These are phyloP conservation scores for Talaromyces sp. DNA, from an alignment of 2,329 filamentous ascomycete species.

Conservation along the genomic window DNA sequence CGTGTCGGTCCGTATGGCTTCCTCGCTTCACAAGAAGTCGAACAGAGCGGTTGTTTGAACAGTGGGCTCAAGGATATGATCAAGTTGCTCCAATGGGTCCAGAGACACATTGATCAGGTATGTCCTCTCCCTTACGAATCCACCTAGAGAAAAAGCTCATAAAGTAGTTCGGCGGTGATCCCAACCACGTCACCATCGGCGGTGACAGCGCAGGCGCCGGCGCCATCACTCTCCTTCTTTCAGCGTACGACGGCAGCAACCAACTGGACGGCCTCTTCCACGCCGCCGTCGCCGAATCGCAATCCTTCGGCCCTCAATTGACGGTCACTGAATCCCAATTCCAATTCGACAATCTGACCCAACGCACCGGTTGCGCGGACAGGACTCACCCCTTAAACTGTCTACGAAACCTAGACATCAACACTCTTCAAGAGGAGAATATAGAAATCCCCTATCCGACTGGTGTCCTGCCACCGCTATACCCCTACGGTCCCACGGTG, in stretches of 20 bases:
- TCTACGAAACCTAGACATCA: slow-evolving; percentile 48
- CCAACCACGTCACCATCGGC: slow-evolving; percentile 28
- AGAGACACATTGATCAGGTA: slow-evolving; percentile 35
- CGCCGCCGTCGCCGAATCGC: slow-evolving; percentile 55
- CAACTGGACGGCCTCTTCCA: slow-evolving; percentile 49
- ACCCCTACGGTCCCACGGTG: slow-evolving; percentile 53
- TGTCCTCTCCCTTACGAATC: neutral
- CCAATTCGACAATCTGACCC: slow-evolving; percentile 52
- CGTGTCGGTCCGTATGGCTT: slow-evolving; percentile 31
- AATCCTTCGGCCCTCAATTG: slow-evolving; percentile 53
- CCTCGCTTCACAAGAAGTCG: slow-evolving; percentile 47
- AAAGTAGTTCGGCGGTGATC: slow-evolving; percentile 32
- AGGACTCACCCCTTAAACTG: slow-evolving; percentile 48
- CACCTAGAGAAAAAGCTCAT: neutral
- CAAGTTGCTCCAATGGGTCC: slow-evolving; percentile 28
- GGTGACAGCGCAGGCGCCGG: slow-evolving; percentile 31
- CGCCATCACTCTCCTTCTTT: slow-evolving; percentile 63
- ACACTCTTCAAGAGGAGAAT: slow-evolving; percentile 48
- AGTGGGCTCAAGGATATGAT: slow-evolving; percentile 27
- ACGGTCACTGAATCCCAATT: slow-evolving; percentile 52
- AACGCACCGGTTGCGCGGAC: slow-evolving; percentile 49
- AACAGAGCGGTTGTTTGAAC: slow-evolving; percentile 32
- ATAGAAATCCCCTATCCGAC: slow-evolving; percentile 49
- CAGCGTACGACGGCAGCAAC: slow-evolving; percentile 51
- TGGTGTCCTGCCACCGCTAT: slow-evolving; percentile 45